A percentile compares a stretch with the other conserved stretches of the same genome.
Conservation (phyloP, 306 rosid species). For the Trifolium subterraneum region DNA sequence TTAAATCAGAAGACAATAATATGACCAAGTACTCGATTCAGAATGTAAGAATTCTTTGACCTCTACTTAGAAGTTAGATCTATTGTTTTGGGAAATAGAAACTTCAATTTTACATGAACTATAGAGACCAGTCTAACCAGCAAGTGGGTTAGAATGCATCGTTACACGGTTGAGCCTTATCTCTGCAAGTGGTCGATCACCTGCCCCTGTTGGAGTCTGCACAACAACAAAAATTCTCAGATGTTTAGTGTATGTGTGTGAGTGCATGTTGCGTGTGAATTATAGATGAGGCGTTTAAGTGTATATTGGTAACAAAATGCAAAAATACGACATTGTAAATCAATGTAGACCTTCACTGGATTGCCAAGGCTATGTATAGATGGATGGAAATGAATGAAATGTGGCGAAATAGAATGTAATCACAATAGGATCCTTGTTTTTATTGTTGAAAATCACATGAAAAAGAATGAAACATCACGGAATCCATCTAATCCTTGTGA, state of each 20-base stretch:
- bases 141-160: conserved; percentile 87
- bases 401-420: background rate
- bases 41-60: conserved; percentile 24
- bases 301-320: background rate
- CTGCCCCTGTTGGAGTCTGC: conserved; percentile 92
- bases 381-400: background rate
- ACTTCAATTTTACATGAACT: conserved; percentile 12
- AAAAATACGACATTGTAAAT: background rate
- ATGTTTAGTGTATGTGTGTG: background rate
- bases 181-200: conserved; percentile 96
- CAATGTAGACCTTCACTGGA: background rate
- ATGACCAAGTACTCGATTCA: conserved; percentile 19
- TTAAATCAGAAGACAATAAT: conserved; percentile 14
- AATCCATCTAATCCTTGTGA: background rate
- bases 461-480: background rate
- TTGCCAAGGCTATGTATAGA: conserved; percentile 2
- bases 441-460: background rate
- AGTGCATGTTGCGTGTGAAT: background rate
- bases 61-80: conserved; percentile 17
- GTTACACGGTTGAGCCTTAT: conserved; percentile 92
- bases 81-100: background rate
- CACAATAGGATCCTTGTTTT: background rate
- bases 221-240: conserved; percentile 19
- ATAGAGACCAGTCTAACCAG: conserved; percentile 53
- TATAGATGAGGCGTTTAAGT: background rate